Percentiles rank a stretch among this genome's conserved stretches.
Evolutionary conservation across 2,329 filamentous ascomycete genomes (phyloP).

Genomic region (Fusarium albosuccineum): DNA sequence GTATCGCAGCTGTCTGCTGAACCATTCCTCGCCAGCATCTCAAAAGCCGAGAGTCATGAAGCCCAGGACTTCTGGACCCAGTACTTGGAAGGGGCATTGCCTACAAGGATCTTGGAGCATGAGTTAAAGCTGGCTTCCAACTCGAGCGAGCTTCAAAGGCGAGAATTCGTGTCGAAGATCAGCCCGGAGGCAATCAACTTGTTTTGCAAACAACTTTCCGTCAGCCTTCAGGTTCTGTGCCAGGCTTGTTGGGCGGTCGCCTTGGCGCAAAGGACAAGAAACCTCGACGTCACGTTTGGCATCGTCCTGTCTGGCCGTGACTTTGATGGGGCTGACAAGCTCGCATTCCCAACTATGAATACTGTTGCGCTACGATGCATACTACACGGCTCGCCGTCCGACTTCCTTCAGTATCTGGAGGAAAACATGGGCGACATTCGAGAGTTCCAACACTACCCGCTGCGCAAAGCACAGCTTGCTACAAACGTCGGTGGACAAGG

Average conservation of each 20-base stretch:
- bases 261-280: constrained; percentile 71
- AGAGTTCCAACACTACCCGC: constrained; percentile 81
- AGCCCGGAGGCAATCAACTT: constrained; percentile 46
- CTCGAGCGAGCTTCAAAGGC: constrained; percentile 12
- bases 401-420: constrained; percentile 81
- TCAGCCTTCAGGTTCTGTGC: constrained; percentile 83
- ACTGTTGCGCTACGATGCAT: constrained; percentile 82
- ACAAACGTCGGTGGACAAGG: constrained; percentile 51
- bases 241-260: constrained; percentile 82
- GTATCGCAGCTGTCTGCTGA: constrained; percentile 62
- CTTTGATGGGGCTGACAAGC: constrained; percentile 72
- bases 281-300: constrained; percentile 84
- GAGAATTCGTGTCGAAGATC: constrained; percentile 28
- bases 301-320: constrained; percentile 89
- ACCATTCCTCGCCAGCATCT: constrained; percentile 59
- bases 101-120: constrained; percentile 50
- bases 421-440: constrained; percentile 74
- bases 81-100: constrained; percentile 67
- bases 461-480: constrained; percentile 74
- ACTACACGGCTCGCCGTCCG: constrained; percentile 74
- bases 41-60: constrained; percentile 36
- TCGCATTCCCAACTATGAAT: constrained; percentile 94
- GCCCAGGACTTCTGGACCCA: constrained; percentile 76
- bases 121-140: background rate
- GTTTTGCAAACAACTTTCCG: constrained; percentile 74